phyloP scores from a whole-genome alignment of 208 protist genomes.

The Wallacemonas sp. region DNA sequence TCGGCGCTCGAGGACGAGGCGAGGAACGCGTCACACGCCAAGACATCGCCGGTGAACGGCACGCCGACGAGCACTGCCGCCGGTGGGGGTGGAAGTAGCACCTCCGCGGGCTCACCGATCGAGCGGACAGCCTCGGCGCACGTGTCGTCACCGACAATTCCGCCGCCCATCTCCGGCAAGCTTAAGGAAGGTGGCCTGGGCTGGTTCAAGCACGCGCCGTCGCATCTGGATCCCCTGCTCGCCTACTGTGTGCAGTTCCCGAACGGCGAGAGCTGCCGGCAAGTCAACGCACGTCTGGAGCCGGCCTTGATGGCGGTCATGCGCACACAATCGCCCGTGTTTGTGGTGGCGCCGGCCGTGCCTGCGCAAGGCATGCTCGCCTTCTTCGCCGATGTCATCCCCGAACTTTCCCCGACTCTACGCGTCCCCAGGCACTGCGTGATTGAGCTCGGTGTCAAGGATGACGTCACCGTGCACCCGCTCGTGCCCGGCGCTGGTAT shows the following conservation, averaged over 20 bases:
- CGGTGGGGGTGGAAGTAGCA: too few relatives aligned
- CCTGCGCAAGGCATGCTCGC: conserved; percentile 74
- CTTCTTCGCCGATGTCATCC: conserved; percentile 79
- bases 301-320: conserved; percentile 86
- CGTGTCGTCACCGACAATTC: not conserved
- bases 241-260: conserved; percentile 84
- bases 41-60: too few relatives aligned
- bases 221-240: conserved; percentile 49
- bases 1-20: conserved; percentile 22
- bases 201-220: conserved; percentile 48
- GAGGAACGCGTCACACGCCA: not conserved
- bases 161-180: conserved; percentile 42
- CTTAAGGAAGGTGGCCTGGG: conserved; percentile 34
- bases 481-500: conserved; percentile 38
- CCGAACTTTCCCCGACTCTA: conserved; percentile 72
- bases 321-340: conserved; percentile 74
- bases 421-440: conserved; percentile 67
- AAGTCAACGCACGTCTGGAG: conserved; percentile 88
- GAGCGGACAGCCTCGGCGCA: not conserved
- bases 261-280: conserved; percentile 83
- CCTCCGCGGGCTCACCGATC: too few relatives aligned
- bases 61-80: too few relatives aligned
- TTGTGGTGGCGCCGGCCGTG: conserved; percentile 70
- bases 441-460: conserved; percentile 79
- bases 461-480: conserved; percentile 72